These are phyloP conservation scores for Cupressus sempervirens DNA, from an alignment of 75 land plant genomes.

Conservation along the genomic window DNA sequence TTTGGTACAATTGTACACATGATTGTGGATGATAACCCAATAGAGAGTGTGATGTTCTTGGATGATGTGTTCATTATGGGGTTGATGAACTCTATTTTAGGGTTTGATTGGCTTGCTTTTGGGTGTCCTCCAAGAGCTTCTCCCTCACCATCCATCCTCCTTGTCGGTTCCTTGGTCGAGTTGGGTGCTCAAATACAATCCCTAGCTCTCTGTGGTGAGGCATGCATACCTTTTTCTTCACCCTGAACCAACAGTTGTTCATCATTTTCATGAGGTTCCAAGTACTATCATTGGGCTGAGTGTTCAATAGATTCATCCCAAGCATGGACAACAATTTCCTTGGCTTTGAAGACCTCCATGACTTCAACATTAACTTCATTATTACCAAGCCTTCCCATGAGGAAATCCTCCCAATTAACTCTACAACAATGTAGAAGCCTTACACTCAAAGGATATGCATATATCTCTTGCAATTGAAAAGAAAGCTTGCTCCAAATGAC, in stretches of 20 bases:
- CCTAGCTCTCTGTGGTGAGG: slow-evolving; percentile 63
- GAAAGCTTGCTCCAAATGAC: no score
- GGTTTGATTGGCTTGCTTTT: no score
- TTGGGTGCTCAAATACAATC: slow-evolving; percentile 86
- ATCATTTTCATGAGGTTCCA: slow-evolving; percentile 98
- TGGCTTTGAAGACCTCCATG: slow-evolving; percentile 66
- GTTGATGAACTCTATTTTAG: no score
- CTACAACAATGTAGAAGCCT: no score
- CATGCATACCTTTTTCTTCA: slow-evolving; percentile 69
- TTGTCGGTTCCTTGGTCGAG: slow-evolving; percentile 68
- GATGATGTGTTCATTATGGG: slow-evolving; percentile 50
- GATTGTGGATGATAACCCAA: slow-evolving; percentile 86
- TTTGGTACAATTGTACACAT: slow-evolving; percentile 86
- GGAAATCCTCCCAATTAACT: no score
- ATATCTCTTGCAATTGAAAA: no score
- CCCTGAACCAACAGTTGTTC: slow-evolving; percentile 98
- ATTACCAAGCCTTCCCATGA: no score
- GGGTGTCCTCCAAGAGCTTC: slow-evolving; percentile 27
- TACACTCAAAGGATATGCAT: no score
- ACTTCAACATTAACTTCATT: no score
- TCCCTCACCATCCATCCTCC: slow-evolving; percentile 95
- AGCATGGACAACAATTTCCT: no score
- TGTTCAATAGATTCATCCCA: no score
- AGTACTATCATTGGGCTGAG: slow-evolving; percentile 73
- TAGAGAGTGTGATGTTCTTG: slow-evolving; percentile 49